Conservation (phyloP, 1,139 yeast species). For the Debaryomyces robertsiae region DNA sequence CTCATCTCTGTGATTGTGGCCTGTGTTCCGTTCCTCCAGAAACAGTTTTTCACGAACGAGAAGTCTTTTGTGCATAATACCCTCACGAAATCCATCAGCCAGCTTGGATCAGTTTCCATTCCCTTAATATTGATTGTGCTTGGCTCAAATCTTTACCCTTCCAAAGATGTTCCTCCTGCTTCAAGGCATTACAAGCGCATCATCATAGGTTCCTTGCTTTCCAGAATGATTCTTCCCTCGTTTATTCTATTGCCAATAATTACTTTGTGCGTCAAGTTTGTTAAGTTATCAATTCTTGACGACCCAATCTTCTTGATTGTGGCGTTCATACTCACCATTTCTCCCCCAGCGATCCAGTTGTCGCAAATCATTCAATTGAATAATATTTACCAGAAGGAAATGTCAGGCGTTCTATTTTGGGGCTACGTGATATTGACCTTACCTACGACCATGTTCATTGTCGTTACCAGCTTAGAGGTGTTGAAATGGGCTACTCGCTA, state of each 20-base stretch:
- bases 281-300: slow-evolving; percentile 69
- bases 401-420: slow-evolving; percentile 88
- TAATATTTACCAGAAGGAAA: slow-evolving; percentile 74
- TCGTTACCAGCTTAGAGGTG: slow-evolving; percentile 68
- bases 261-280: slow-evolving; percentile 64
- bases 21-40: slow-evolving; percentile 68
- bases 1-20: slow-evolving; percentile 80
- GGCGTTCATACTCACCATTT: slow-evolving; percentile 69
- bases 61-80: slow-evolving; percentile 70
- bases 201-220: slow-evolving; percentile 65
- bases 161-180: slow-evolving; percentile 64
- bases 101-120: slow-evolving; percentile 85
- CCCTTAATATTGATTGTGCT: slow-evolving; percentile 77
- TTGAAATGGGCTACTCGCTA: slow-evolving; percentile 47
- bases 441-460: slow-evolving; percentile 76
- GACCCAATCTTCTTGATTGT: slow-evolving; percentile 84
- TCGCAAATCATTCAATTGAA: slow-evolving; percentile 82
- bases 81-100: slow-evolving; percentile 70
- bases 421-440: slow-evolving; percentile 77
- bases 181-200: slow-evolving; percentile 60
- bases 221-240: slow-evolving; percentile 79
- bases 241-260: slow-evolving; percentile 66
- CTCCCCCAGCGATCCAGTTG: slow-evolving; percentile 85
- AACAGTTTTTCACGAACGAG: slow-evolving; percentile 57
- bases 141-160: slow-evolving; percentile 75